Conservation (phyloP, 805 yeast species). For the Brettanomyces custersianus region DNA sequence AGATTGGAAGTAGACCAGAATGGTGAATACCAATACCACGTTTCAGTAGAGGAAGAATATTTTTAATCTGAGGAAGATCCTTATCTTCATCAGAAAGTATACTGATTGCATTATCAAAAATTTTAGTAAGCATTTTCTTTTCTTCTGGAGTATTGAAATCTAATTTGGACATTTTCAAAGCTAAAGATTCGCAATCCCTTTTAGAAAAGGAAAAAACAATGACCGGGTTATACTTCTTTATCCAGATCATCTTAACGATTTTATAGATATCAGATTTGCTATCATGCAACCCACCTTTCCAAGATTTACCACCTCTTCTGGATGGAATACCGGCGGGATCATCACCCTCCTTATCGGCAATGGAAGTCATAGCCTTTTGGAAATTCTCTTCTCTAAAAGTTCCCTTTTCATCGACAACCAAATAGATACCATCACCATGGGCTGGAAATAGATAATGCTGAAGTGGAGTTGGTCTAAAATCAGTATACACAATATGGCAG, state of each 20-base stretch:
- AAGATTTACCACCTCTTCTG: constrained; percentile 57
- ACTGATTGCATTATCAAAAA: constrained; percentile 83
- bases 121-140: constrained; percentile 81
- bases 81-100: constrained; percentile 84
- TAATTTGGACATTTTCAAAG: constrained; percentile 89
- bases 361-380: constrained; percentile 96
- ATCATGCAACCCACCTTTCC: constrained; percentile 71
- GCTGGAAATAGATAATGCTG: constrained; percentile 97
- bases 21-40: constrained; percentile 98
- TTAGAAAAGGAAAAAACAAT: constrained; percentile 97
- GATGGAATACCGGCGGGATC: constrained; percentile 58
- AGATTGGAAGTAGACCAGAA: constrained; percentile 84
- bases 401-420: constrained; percentile 96
- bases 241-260: constrained; percentile 96
- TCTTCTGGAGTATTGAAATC: constrained; percentile 94
- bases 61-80: constrained; percentile 90
- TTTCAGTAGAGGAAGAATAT: constrained; percentile 76
- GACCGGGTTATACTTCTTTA: constrained; percentile 93
- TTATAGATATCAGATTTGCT: constrained; percentile 80
- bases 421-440: constrained; percentile 96
- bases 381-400: constrained; percentile 94
- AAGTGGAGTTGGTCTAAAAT: constrained; percentile 96
- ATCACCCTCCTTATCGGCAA: constrained; percentile 74
- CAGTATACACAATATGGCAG: constrained; percentile 97
- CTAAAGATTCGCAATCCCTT: constrained; percentile 91